Conservation (phyloP, 2,329 filamentous ascomycete genomes). For the Colletotrichum sublineola region DNA sequence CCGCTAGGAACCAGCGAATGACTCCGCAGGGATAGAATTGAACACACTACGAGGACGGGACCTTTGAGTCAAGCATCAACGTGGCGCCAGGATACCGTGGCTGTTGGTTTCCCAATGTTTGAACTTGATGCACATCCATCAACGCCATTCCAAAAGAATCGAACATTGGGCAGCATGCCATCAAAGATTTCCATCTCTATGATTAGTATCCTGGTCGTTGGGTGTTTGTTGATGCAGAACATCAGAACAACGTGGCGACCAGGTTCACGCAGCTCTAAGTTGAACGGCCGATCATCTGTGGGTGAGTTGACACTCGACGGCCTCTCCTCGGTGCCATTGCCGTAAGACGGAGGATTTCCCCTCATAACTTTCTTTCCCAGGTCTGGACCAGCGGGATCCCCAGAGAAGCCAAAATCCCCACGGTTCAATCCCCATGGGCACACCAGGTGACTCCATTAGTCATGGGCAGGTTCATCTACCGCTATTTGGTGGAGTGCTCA, state of each 20-base stretch:
- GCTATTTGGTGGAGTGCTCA: slow-evolving; percentile 15
- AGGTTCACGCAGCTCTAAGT: background rate
- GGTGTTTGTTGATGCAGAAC: background rate
- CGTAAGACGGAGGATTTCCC: slow-evolving; percentile 28
- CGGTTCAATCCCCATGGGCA: slow-evolving; percentile 35
- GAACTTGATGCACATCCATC: background rate
- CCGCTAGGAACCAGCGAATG: slow-evolving; percentile 16
- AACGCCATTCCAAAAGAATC: slow-evolving; percentile 3
- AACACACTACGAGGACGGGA: slow-evolving; percentile 14
- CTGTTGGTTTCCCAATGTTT: background rate
- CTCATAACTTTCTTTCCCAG: slow-evolving; percentile 13
- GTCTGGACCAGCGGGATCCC: slow-evolving; percentile 36
- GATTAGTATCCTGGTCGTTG: slow-evolving; percentile 7
- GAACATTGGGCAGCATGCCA: slow-evolving; percentile 7
- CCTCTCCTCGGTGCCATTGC: slow-evolving; percentile 20
- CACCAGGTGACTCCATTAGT: slow-evolving; percentile 12
- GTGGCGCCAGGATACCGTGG: slow-evolving; percentile 10
- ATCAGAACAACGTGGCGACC: slow-evolving; percentile 31
- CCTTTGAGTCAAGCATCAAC: slow-evolving; percentile 27
- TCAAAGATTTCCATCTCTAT: background rate
- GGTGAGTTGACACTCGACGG: background rate
- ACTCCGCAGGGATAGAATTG: background rate
- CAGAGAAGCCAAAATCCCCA: slow-evolving; percentile 34
- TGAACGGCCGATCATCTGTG: background rate
- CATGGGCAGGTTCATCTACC: slow-evolving; percentile 15